Evolutionary conservation across 163 green algal species (phyloP), one percentile per base, ranked within the genome.

Genomic region (Prototheca cutis): DNA sequence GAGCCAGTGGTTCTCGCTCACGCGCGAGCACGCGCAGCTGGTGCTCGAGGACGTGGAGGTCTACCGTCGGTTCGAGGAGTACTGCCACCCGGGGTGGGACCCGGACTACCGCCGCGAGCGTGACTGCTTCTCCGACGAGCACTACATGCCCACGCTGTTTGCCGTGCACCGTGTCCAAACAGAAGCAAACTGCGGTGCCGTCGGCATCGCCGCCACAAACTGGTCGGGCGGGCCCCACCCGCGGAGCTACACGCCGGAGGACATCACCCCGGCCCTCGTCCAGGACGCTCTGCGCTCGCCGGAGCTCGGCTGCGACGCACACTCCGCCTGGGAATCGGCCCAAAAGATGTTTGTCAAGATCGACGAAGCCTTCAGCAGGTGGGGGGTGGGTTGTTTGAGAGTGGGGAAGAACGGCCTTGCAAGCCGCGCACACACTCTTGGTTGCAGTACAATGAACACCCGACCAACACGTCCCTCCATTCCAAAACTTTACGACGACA

Each of bases 131-230:
- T 40, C 24, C 28, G 49, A 56, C 49, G 49, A 56, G 74, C 81
- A 90, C 70, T 90, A 90, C 71, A 62, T 93, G 48, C 67, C 83
- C 24, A 88, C 83, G 1, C 69, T 90, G 45, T 67, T 93, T 36
- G 81, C 84, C 6, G 68, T 62, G 21, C 70, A 78, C 19, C 64
- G 72, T 1, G 45, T 76, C 24, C 49, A 56, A 33, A 40, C 67
- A 4, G 63, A 86, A 61, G 67, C 58, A 4, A 61, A 78, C 54
- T 83, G 75, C 68, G 54, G 10, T 18, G 48, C 39, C 32, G 51
- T 65, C 52, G 65, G 61, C 32, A 57, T 73, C 40, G 53, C 53
- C n/a, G 40, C 42, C 13, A 62, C 63, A 8, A 45, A 66, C 29
- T 78, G 71, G 65, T 47, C 40, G 6, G 60, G 64, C 6, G 63